Evolutionary conservation across 2,329 filamentous ascomycete species (phyloP), one percentile per base, ranked within the genome.

Genomic region (Aplosporella prunicola): DNA sequence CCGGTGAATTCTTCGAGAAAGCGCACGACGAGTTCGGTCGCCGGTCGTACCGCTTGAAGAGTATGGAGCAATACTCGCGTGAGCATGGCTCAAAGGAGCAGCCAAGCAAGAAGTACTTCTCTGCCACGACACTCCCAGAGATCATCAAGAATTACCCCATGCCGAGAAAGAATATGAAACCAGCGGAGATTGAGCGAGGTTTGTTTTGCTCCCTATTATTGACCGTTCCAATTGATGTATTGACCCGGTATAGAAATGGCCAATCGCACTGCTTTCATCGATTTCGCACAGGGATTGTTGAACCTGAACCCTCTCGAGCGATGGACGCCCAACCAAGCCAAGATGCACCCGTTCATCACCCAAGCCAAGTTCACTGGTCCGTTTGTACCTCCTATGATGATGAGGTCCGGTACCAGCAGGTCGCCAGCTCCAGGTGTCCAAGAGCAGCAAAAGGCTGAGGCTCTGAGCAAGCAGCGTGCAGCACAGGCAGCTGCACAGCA

Each of bases 161-260:
- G 89, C 91, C 91, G 32, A 75, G 91, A 53, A 98, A 98, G 67
- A 95, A 95, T 55, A 98, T 98, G 91, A 98, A 98, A 67, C 87
- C 82, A 59, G 83, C 78, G 49, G 91, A 98, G 63, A 81, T 98
- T 47, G 91, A 98, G 52, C 70, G 91, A 82, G 91, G 91, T 95
- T 69, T 55, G 72, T 56, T 16, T 28, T 9, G 15, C 9, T 1
- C 7, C 9, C 5, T 33, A 6, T 18, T 13, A 14, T 6, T 18
- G 17, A 2, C 20, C n/a, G 9, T 24, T 24, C n/a, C 24, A 9
- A 16, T 17, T 5, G 25, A 18, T 11, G 43, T 29, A 41, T 45
- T 55, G 28, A 55, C 43, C 32, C 24, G 25, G 18, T 42, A 13
- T 55, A 98, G 91, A 98, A 79, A 93, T 98, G 82, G 93, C 91